Evolutionary conservation across 257 asterid species (phyloP).

Genomic region (Solanum phureja): DNA sequence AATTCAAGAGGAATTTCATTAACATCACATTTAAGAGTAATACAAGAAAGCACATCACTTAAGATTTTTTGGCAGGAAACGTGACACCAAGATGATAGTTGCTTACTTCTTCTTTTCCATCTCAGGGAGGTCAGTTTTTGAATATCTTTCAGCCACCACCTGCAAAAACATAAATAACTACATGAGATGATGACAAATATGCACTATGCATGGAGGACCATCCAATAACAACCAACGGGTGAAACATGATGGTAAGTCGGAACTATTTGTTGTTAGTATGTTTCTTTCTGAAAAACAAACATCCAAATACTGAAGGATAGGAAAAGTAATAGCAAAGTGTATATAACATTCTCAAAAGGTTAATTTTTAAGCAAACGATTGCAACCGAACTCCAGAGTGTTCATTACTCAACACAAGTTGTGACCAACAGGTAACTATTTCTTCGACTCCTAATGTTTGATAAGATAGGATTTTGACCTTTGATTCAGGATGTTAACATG

Average conservation of each 20-base stretch:
- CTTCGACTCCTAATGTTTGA: background rate
- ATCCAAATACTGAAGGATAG: background rate
- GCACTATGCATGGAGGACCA: background rate
- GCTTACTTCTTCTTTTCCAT: constrained; percentile 94
- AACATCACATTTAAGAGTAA: background rate
- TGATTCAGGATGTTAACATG: background rate
- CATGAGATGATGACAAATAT: background rate
- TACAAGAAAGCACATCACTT: background rate
- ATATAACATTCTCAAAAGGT: background rate
- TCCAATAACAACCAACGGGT: constrained; percentile 1
- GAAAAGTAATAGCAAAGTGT: background rate
- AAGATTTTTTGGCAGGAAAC: background rate
- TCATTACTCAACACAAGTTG: background rate
- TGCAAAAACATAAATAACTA: constrained; percentile 15
- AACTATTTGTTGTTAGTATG: background rate
- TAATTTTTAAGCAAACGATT: background rate
- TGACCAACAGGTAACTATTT: background rate
- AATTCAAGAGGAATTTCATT: background rate
- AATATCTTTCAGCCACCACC: constrained; percentile 83
- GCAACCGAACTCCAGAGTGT: background rate
- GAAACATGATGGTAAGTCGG: background rate
- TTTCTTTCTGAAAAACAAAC: background rate
- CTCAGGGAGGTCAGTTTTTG: constrained; percentile 83
- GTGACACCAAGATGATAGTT: background rate
- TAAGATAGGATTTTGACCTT: background rate